Evolutionary conservation across 75 land plant species (phyloP), one percentile per base, ranked within the genome.

Genomic region (Pseudotsuga menziesii): DNA sequence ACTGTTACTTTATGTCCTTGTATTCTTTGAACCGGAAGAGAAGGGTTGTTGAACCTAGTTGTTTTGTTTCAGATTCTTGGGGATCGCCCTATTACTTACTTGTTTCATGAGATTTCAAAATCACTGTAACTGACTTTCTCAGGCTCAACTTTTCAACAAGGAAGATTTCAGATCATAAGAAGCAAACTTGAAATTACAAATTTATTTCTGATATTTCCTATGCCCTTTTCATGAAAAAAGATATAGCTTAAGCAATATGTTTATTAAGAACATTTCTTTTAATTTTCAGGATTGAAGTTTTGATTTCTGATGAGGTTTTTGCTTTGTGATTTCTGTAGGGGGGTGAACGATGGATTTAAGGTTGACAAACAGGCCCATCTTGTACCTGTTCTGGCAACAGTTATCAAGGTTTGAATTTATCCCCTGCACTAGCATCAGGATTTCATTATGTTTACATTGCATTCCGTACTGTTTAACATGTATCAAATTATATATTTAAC

Each of bases 271-370:
- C 17, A n/a, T 41, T 69, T 23, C n/a, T 69, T 20, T 61, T 26
- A 26, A 25, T 41, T 69, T 4, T 25, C 15, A n/a, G 1, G n/a
- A 48, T 20, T n/a, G 17, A 17, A 35, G 39, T 36, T 67, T 41
- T 69, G 4, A 41, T 20, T 9, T n/a, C 41, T n/a, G 54, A 41
- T 41, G 20, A 41, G 20, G n/a, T 66, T 66, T 35, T 39, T 39
- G n/a, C n/a, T 69, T 76, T 61, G 44, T 41, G 64, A 29, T 67
- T 66, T 80, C 41, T 71, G 36, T 76, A 97, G 98, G 80, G 76
- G 66, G 44, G 94, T 91, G 55, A 83, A 89, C 78, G 98, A 97
- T 58, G 99, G 92, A 22, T 97, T 97, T 77, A 95, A 93, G 78
- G 81, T 91, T 61, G 95, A 97, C 81, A 88, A 85, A 48, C 96